These are phyloP conservation scores for Zelopaecilomyces penicillatus DNA, from an alignment of 2,329 filamentous ascomycete genomes.

Conservation along the genomic window DNA sequence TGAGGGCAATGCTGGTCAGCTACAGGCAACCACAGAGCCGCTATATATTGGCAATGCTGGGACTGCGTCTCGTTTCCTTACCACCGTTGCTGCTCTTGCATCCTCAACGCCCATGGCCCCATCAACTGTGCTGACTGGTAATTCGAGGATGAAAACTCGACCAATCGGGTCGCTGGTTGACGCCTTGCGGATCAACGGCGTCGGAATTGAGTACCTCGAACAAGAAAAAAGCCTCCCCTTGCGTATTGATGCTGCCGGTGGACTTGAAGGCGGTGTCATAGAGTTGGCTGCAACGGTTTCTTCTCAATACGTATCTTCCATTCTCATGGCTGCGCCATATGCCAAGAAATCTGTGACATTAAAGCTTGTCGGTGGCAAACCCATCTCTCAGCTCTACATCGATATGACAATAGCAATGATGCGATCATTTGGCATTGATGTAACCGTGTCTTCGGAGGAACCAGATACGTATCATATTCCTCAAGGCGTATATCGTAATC, in stretches of 20 bases:
- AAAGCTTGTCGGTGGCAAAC: conserved; percentile 87
- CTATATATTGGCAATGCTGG: conserved; percentile 95
- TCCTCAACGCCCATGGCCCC: conserved; percentile 49
- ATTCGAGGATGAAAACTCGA: conserved; percentile 90
- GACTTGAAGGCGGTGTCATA: conserved; percentile 79
- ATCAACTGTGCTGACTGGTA: conserved; percentile 80
- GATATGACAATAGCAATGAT: conserved; percentile 99
- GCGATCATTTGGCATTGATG: conserved; percentile 78
- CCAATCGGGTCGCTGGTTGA: conserved; percentile 92
- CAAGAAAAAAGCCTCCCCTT: conserved; percentile 77
- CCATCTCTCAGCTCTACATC: conserved; percentile 94
- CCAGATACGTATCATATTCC: conserved; percentile 92
- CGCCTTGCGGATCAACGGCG: conserved; percentile 77
- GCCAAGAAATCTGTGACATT: conserved; percentile 90
- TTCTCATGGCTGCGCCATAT: conserved; percentile 94
- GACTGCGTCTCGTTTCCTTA: conserved; percentile 90
- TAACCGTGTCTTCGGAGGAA: conserved; percentile 67
- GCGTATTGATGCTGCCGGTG: conserved; percentile 70
- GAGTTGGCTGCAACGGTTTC: conserved; percentile 91
- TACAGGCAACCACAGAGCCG: conserved; percentile 65
- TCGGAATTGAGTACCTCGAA: conserved; percentile 79
- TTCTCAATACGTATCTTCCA: conserved; percentile 96
- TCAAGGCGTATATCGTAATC: conserved; percentile 73
- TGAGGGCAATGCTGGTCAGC: conserved; percentile 78
- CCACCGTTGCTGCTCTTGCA: conserved; percentile 81